Conservation (phyloP, 805 yeast species). For the Nakazawaea wickerhamii region DNA sequence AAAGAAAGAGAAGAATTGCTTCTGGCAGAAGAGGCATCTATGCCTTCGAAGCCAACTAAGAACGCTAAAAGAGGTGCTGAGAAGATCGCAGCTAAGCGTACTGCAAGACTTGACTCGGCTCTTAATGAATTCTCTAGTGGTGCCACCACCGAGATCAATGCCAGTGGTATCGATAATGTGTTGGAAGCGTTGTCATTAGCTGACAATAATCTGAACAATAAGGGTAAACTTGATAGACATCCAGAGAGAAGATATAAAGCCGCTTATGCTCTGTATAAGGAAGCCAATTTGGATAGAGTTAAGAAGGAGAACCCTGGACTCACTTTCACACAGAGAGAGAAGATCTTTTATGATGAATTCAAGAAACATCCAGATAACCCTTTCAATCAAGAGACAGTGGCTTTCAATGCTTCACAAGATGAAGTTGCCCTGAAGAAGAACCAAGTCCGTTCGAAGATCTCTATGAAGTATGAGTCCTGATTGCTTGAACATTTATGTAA, state of each 20-base stretch:
- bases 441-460: slow-evolving; percentile 33
- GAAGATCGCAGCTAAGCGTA: slow-evolving; percentile 54
- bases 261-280: slow-evolving; percentile 69
- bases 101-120: slow-evolving; percentile 66
- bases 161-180: slow-evolving; percentile 74
- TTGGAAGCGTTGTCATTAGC: slow-evolving; percentile 72
- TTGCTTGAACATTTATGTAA: background rate
- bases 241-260: slow-evolving; percentile 88
- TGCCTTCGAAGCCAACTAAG: slow-evolving; percentile 51
- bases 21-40: slow-evolving; percentile 56
- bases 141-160: slow-evolving; percentile 51
- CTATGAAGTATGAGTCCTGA: slow-evolving; percentile 11
- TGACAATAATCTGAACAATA: slow-evolving; percentile 48
- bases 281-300: slow-evolving; percentile 62
- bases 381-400: slow-evolving; percentile 67
- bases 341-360: slow-evolving; percentile 71
- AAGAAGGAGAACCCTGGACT: slow-evolving; percentile 77
- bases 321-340: slow-evolving; percentile 72
- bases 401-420: slow-evolving; percentile 53
- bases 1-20: slow-evolving; percentile 73
- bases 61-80: slow-evolving; percentile 62
- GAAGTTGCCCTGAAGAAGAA: slow-evolving; percentile 44
- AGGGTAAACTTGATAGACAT: slow-evolving; percentile 67
- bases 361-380: slow-evolving; percentile 79
- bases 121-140: slow-evolving; percentile 40